These are phyloP conservation scores for Pichia paraexigua DNA, from an alignment of 805 yeast species.

Conservation along the genomic window DNA sequence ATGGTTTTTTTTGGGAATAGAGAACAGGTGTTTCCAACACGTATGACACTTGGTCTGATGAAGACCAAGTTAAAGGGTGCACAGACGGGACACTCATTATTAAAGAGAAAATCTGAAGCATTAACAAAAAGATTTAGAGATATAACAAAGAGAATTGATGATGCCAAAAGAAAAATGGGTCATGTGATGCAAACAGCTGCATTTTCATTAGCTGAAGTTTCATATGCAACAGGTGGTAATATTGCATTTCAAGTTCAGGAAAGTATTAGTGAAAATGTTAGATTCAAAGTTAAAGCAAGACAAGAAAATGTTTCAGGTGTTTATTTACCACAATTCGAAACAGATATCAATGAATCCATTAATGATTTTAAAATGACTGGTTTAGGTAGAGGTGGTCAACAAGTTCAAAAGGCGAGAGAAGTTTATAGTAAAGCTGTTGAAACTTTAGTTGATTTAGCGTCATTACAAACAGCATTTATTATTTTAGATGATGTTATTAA, in stretches of 20 bases:
- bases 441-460: conserved; percentile 90
- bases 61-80: conserved; percentile 96
- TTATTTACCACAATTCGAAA: conserved; percentile 84
- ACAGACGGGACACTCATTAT: conserved; percentile 86
- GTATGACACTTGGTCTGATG: conserved; percentile 95
- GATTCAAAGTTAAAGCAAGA: conserved; percentile 83
- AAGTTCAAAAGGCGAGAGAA: conserved; percentile 86
- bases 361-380: conserved; percentile 97
- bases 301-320: conserved; percentile 98
- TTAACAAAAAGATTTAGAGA: conserved; percentile 94
- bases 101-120: conserved; percentile 95
- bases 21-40: conserved; percentile 95
- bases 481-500: conserved; percentile 96
- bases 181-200: conserved; percentile 98
- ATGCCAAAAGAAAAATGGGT: conserved; percentile 95
- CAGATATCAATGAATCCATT: conserved; percentile 71
- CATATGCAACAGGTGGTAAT: conserved; percentile 95
- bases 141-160: conserved; percentile 88
- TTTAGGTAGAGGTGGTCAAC: conserved; percentile 97
- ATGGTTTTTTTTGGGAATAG: conserved; percentile 32
- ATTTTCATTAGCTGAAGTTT: conserved; percentile 92
- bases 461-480: conserved; percentile 93
- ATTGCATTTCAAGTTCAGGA: conserved; percentile 95
- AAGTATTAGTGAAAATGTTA: conserved; percentile 71
- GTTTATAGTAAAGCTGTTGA: conserved; percentile 97